Base-by-base conservation (phyloP, 1,139 yeast species). In the Pneumocystis sp. region DNA sequence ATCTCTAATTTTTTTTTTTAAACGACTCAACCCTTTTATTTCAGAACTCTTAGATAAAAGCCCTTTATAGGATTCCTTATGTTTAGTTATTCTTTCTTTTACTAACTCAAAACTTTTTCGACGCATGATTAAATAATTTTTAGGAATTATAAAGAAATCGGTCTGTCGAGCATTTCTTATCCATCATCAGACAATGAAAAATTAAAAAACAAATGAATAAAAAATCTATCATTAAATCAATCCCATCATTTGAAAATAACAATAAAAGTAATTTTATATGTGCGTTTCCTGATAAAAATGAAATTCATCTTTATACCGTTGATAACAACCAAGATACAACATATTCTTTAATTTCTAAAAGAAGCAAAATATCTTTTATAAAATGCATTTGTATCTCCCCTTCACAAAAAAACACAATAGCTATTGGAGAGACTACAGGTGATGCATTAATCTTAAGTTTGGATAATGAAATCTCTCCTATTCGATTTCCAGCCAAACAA, bases 1-100 rank as follows among this genome's bases (percentile, higher is more conserved):
- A 74, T 91, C 96, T 76, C 97, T 83, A 70, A 93, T 88, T 76
- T 87, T 88, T 79, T 87, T 89, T 76, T 50, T 50, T 25, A 50
- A 50, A 25, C 57, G n/a, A 50, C 34, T 12, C 7, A 7, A 19
- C 2, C 57, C 85, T 88, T 69, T 89, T 19, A 7, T 31, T 25
- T 35, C 65, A 44, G 17, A 21, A n/a, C 15, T 15, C 7, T 10
- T n/a, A 59, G 1, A 59, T 15, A 19, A 31, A 59, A 3, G 7
- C 3, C 6, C 25, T 21, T 12, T 39, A 50, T 50, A 6, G 2
- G 2, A 12, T 29, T 39, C 31, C 5, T 59, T 21, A 39, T 3
- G 34, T 4, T 25, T 21, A 19, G 3, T 21, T 42, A 1, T 39
- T 25, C 21, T 39, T 12, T 42, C 7, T 15, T 59, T 39, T 59